Evolutionary conservation across 164 flowering plant species (phyloP).

Genomic region (Kingdonia uniflora): DNA sequence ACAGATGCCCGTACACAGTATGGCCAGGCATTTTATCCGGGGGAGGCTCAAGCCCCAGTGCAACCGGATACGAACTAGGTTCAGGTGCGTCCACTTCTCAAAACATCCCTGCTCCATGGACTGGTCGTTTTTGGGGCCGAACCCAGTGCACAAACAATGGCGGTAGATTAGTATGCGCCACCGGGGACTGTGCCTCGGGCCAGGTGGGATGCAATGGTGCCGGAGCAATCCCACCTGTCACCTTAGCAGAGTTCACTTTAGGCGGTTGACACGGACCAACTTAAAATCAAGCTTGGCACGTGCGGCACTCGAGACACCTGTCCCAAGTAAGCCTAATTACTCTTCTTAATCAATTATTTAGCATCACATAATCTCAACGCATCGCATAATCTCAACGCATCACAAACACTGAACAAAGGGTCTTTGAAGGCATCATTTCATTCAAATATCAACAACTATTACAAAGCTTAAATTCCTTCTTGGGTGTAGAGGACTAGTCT

Average conservation of each 20-base stretch:
- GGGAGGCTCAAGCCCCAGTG: conserved; percentile 7
- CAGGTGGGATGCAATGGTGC: conserved; percentile 54
- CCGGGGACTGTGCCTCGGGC: conserved; percentile 83
- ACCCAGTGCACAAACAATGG: conserved; percentile 54
- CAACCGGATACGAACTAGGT: conserved; percentile 23
- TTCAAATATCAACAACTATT: too few relatives aligned
- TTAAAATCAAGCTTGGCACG: too few relatives aligned
- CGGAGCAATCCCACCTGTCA: conserved; percentile 68
- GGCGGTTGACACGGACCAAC: too few relatives aligned
- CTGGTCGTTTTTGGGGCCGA: conserved; percentile 87
- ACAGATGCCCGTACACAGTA: conserved; percentile 24
- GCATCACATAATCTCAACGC: too few relatives aligned
- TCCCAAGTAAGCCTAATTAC: too few relatives aligned
- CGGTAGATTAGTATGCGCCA: conserved; percentile 56
- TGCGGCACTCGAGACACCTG: too few relatives aligned
- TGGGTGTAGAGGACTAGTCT: too few relatives aligned
- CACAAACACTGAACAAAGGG: too few relatives aligned
- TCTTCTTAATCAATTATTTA: too few relatives aligned
- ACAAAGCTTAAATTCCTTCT: too few relatives aligned
- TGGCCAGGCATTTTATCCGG: conserved; percentile 33
- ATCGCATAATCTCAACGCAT: too few relatives aligned
- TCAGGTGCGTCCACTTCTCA: conserved; percentile 4
- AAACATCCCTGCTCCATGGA: conserved; percentile 46
- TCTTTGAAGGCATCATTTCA: too few relatives aligned
- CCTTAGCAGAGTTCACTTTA: conserved; percentile 80